Evolutionary conservation across 371 early-diverging fungal genomes (phyloP).

Genomic region (Gilbertella persicaria): DNA sequence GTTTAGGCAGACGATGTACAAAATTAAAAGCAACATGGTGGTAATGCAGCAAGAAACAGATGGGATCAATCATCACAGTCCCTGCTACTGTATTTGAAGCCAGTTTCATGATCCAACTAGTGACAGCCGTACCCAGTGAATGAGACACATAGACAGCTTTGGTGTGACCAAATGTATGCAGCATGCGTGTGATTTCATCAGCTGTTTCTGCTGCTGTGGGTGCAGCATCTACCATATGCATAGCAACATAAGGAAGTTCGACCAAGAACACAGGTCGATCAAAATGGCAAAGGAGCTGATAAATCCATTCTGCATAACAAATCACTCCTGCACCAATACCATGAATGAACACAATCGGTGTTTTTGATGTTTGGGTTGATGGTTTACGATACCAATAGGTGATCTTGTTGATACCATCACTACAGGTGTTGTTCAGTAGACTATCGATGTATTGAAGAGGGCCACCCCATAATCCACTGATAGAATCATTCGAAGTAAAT

Average conservation of each 20-base stretch:
- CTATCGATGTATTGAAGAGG: slow-evolving; percentile 9
- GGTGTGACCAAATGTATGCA: slow-evolving; percentile 45
- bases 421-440: not conserved
- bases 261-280: slow-evolving; percentile 63
- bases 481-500: slow-evolving; percentile 19
- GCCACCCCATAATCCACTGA: slow-evolving; percentile 32
- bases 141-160: slow-evolving; percentile 68
- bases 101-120: slow-evolving; percentile 47
- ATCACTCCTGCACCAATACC: slow-evolving; percentile 68
- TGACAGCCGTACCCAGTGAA: slow-evolving; percentile 63
- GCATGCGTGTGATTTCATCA: slow-evolving; percentile 53
- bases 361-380: slow-evolving; percentile 8
- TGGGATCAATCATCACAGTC: slow-evolving; percentile 66
- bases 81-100: slow-evolving; percentile 54
- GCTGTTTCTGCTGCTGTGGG: slow-evolving; percentile 61
- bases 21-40: slow-evolving; percentile 69
- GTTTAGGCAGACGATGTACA: slow-evolving; percentile 59
- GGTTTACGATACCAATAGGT: slow-evolving; percentile 35
- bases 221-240: slow-evolving; percentile 59
- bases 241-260: slow-evolving; percentile 71
- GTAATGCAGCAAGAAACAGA: slow-evolving; percentile 67
- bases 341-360: slow-evolving; percentile 69
- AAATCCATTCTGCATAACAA: slow-evolving; percentile 57
- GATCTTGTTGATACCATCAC: slow-evolving; percentile 1
- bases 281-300: slow-evolving; percentile 26